These are phyloP conservation scores for Solanum ahanhuiri DNA, from an alignment of 257 asterid genomes.

Conservation along the genomic window DNA sequence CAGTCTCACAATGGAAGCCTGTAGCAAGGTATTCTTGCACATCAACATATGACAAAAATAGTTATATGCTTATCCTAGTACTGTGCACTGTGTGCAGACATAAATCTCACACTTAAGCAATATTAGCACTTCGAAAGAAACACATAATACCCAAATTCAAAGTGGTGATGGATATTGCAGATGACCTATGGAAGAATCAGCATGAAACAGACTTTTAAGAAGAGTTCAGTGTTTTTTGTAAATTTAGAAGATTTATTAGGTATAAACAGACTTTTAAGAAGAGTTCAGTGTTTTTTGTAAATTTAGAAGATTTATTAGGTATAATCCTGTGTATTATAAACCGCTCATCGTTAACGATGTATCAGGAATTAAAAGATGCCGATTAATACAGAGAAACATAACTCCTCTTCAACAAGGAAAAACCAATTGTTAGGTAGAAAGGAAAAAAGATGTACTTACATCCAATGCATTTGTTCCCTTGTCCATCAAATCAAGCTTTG, in stretches of 20 bases:
- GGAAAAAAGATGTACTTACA: constrained; percentile 8
- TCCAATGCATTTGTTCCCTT: constrained; percentile 41
- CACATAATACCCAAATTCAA: background rate
- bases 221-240: background rate
- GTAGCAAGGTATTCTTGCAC: background rate
- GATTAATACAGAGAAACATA: background rate
- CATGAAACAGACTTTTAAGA: background rate
- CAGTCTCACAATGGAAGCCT: background rate
- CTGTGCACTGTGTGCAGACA: background rate
- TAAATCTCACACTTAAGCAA: background rate
- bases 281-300: background rate
- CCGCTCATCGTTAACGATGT: background rate
- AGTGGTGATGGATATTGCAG: background rate
- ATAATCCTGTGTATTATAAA: background rate
- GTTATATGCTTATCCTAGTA: background rate
- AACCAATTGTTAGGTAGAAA: background rate
- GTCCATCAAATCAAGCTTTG: constrained; percentile 42
- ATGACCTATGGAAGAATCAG: background rate
- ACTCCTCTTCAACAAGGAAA: background rate
- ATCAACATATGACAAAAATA: background rate
- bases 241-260: background rate
- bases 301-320: background rate
- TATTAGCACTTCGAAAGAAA: background rate
- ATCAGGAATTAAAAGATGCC: background rate
- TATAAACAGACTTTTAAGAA: background rate